Evolutionary conservation across 805 yeast species (phyloP).

Genomic region (Teunomyces panamensis): DNA sequence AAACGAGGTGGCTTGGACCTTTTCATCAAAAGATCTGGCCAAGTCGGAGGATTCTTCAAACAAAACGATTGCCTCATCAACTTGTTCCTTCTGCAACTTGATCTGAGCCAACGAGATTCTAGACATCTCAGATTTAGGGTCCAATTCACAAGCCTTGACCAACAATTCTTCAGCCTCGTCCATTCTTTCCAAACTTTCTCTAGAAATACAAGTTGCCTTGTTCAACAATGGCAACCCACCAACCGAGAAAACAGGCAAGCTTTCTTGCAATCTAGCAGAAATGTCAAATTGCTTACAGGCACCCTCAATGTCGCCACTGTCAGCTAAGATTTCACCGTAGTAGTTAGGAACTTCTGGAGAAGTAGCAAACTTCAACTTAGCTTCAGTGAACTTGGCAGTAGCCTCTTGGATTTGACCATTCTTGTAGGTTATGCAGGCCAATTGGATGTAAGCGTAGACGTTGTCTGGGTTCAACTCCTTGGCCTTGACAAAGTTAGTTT

Average conservation of each 20-base stretch:
- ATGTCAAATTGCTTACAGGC: constrained; percentile 84
- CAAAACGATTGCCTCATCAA: constrained; percentile 74
- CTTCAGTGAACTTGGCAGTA: constrained; percentile 63
- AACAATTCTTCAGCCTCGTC: constrained; percentile 63
- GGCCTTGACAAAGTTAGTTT: constrained; percentile 70
- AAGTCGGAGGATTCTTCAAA: constrained; percentile 81
- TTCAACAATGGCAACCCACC: constrained; percentile 89
- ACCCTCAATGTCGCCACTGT: constrained; percentile 64
- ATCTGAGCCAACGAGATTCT: constrained; percentile 89
- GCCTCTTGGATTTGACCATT: constrained; percentile 60
- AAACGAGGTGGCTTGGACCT: constrained; percentile 84
- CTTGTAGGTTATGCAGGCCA: constrained; percentile 89
- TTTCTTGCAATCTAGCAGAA: constrained; percentile 79
- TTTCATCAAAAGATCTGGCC: constrained; percentile 82
- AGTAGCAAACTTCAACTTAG: constrained; percentile 74
- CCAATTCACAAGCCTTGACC: constrained; percentile 73
- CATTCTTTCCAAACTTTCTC: constrained; percentile 46
- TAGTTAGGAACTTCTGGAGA: constrained; percentile 92
- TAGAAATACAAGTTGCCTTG: constrained; percentile 73
- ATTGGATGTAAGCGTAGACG: constrained; percentile 83
- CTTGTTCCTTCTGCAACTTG: constrained; percentile 76
- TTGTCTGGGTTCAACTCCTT: constrained; percentile 70
- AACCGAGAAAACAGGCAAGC: constrained; percentile 63
- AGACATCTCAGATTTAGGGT: constrained; percentile 88
- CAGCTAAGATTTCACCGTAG: constrained; percentile 90